These are phyloP conservation scores for Vitis hybrid DNA, from an alignment of 177 flowering plant species.

Conservation along the genomic window DNA sequence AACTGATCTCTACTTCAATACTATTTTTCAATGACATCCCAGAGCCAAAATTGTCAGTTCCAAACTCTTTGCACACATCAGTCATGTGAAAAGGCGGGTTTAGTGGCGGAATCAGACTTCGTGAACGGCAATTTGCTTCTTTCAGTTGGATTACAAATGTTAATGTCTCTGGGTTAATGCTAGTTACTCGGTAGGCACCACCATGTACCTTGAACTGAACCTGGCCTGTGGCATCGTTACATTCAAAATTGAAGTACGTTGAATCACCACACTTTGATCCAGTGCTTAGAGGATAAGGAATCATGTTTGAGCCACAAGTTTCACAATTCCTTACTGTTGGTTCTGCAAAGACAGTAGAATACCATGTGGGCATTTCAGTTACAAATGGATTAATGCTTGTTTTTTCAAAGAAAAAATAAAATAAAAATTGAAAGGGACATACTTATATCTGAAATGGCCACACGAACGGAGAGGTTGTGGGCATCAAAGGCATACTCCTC, in stretches of 20 bases:
- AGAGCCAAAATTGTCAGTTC: background rate
- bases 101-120: background rate
- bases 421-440: background rate
- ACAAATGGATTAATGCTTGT: too few species aligned
- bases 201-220: conserved; percentile 14
- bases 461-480: background rate
- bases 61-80: background rate
- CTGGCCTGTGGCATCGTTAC: conserved; percentile 15
- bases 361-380: too few species aligned
- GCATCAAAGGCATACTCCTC: background rate
- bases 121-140: background rate
- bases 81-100: conserved; percentile 3
- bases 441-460: background rate
- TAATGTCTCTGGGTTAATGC: conserved; percentile 13
- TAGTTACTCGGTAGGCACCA: conserved; percentile 9
- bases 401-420: too few species aligned
- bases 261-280: conserved; percentile 32
- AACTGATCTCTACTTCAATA: conserved; percentile 12
- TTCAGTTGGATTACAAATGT: conserved; percentile 14
- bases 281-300: conserved; percentile 39
- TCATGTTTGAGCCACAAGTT: conserved; percentile 17
- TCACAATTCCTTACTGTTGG: conserved; percentile 9
- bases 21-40: background rate
- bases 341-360: conserved; percentile 1
- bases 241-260: conserved; percentile 16